Base-by-base conservation (phyloP, 148 eudicot species). In the Euryodendron excelsum region DNA sequence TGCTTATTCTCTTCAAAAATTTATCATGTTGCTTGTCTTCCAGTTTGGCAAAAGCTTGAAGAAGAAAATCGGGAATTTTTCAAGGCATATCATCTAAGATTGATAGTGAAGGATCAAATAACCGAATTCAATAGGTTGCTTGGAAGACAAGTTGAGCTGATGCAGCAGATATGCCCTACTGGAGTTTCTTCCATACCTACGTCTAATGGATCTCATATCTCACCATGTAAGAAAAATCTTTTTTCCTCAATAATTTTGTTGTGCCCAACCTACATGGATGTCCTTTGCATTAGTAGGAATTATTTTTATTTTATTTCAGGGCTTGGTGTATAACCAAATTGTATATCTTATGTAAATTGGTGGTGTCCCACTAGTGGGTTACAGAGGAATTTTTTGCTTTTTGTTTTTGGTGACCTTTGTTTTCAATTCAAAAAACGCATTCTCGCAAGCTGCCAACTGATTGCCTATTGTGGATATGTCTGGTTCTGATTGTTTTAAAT, bases 41-140 rank as follows among this genome's bases (percentile, higher is more conserved):
- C 89, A 96, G 99, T 93, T 36, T 96, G 99, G 99, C 88, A 90
- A 80, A 89, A 90, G 81, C 95, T 96, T 80, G 95, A 96, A 88
- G 88, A 87, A 83, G 92, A 96, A 82, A 96, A 96, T 82, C 93
- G 60, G 80, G 98, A 96, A 14, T 96, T 96, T 85, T 96, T 96
- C 79, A 86, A 88, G 83, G 96, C 92, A 62, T 96, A 96, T 84
- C 68, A 88, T 89, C 82, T 93, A 72, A 86, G 95, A 77, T 83
- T 96, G 87, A 83, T 86, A 11, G 85, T 93, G 84, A 96, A 92
- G 83, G 89, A 93, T 4, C 98, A 96, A 67, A 90, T 96, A 84
- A 9, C 56, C 20, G 74, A 61, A 53, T 96, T 91, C 80, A 96
- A 93, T 72, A 80, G 75, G 31, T 81, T 96, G 83, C 92, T 96